A percentile compares a stretch with the other conserved stretches of the same genome.
phyloP scores from a whole-genome alignment of 164 flowering plant species.

The Hamamelis virginiana region DNA sequence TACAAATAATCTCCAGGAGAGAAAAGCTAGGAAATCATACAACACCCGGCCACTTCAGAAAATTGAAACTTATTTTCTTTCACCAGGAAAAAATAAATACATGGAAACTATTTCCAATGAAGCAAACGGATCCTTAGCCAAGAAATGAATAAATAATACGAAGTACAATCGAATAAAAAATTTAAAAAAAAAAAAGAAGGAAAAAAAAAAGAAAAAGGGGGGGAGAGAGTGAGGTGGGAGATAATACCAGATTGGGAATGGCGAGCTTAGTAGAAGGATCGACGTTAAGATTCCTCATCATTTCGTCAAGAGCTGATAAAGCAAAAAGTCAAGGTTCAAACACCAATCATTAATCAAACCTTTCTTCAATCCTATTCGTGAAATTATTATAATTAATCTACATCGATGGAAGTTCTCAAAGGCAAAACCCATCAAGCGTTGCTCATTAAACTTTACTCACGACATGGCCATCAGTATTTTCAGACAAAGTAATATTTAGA shows the following conservation, averaged over 20 bases:
- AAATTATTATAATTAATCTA: no score
- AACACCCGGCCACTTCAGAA: background rate
- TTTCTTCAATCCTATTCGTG: no score
- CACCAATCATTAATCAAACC: background rate
- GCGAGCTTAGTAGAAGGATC: conserved; percentile 31
- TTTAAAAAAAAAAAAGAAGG: background rate
- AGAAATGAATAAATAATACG: background rate
- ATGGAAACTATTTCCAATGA: background rate
- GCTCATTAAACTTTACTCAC: no score
- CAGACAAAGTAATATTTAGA: no score
- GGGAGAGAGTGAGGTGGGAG: no score
- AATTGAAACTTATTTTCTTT: background rate
- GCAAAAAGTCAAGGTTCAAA: conserved; percentile 21
- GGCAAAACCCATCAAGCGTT: no score
- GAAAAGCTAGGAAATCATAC: background rate
- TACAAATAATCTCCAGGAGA: background rate
- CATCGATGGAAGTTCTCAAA: no score
- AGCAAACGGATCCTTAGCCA: no score
- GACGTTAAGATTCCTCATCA: conserved; percentile 34
- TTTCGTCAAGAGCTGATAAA: conserved; percentile 37
- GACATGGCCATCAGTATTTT: no score
- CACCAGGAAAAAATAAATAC: background rate
- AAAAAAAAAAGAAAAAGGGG: background rate
- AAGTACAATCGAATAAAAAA: no score
- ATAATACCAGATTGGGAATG: conserved; percentile 23